A percentile compares a stretch with the other conserved stretches of the same genome.
Evolutionary conservation across 345 rosid genomes (phyloP).

Genomic region (Isatis tinctoria): DNA sequence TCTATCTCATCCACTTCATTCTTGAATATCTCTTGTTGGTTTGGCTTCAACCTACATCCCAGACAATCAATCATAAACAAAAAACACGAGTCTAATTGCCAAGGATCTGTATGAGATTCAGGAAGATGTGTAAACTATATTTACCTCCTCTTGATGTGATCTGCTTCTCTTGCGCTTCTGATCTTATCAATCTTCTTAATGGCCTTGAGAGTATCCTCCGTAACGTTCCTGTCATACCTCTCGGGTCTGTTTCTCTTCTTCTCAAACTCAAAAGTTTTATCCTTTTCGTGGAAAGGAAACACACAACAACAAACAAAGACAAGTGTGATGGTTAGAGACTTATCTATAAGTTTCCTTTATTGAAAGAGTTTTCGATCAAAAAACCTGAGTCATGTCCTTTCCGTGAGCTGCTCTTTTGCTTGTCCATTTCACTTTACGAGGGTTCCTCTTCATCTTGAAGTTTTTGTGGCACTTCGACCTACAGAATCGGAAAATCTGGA

Average conservation of each 20-base stretch:
- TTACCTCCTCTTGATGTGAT: slow-evolving; percentile 59
- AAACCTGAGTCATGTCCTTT: slow-evolving; percentile 95
- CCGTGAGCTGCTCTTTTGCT: slow-evolving; percentile 77
- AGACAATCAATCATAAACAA: background rate
- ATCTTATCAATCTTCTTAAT: slow-evolving; percentile 90
- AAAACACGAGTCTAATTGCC: background rate
- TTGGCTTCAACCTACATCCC: slow-evolving; percentile 53
- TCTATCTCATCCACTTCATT: slow-evolving; percentile 46
- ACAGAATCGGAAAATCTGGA: slow-evolving; percentile 85
- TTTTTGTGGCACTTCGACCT: slow-evolving; percentile 89
- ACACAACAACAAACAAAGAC: background rate
- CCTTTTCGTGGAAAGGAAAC: slow-evolving; percentile 37
- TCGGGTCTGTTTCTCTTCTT: slow-evolving; percentile 95
- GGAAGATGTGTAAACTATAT: background rate
- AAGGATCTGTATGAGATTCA: background rate
- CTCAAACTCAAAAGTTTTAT: slow-evolving; percentile 90
- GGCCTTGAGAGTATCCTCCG: slow-evolving; percentile 67
- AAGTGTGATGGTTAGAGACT: background rate
- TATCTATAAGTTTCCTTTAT: background rate
- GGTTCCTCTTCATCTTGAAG: slow-evolving; percentile 99
- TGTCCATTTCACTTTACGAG: slow-evolving; percentile 97
- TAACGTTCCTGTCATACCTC: slow-evolving; percentile 83
- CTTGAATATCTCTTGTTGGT: slow-evolving; percentile 37
- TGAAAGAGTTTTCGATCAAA: background rate
- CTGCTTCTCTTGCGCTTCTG: slow-evolving; percentile 46